phyloP scores from a whole-genome alignment of 257 asterid genomes.

The Rehmannia glutinosa region DNA sequence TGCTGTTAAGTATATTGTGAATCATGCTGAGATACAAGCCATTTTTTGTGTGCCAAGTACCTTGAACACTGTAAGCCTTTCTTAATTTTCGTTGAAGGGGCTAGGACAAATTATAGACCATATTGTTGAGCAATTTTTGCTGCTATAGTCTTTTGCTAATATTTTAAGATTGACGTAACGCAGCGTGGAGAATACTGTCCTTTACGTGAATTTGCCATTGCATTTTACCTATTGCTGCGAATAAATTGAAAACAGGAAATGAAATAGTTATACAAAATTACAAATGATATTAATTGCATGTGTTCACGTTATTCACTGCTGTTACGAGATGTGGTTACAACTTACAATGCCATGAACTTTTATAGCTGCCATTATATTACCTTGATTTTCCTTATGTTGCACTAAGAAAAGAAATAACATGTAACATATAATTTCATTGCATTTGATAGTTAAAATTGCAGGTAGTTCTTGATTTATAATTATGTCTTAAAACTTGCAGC shows the following conservation, averaged over 20 bases:
- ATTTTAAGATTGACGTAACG: neutral
- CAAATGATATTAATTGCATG: neutral
- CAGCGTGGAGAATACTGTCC: neutral
- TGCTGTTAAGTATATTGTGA: slow-evolving; percentile 82
- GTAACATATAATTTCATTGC: neutral
- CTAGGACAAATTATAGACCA: neutral
- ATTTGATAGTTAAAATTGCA: neutral
- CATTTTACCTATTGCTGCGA: neutral
- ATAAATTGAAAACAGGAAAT: neutral
- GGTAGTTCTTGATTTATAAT: slow-evolving; percentile 10
- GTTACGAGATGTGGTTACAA: neutral
- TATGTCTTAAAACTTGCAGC: slow-evolving; percentile 40
- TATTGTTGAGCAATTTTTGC: neutral
- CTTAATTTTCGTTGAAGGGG: neutral
- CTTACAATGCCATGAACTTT: neutral
- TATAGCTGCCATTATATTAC: neutral
- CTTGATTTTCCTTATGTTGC: neutral
- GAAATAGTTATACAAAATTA: neutral
- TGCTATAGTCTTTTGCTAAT: neutral
- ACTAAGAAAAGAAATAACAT: slow-evolving; percentile 3
- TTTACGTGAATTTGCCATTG: neutral
- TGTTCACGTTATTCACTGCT: neutral
- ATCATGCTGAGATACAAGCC: slow-evolving; percentile 81
- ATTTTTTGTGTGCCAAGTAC: slow-evolving; percentile 83
- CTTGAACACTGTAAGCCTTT: slow-evolving; percentile 65